These are phyloP conservation scores for Yarrowia sp. DNA, from an alignment of 805 yeast species.

Conservation along the genomic window DNA sequence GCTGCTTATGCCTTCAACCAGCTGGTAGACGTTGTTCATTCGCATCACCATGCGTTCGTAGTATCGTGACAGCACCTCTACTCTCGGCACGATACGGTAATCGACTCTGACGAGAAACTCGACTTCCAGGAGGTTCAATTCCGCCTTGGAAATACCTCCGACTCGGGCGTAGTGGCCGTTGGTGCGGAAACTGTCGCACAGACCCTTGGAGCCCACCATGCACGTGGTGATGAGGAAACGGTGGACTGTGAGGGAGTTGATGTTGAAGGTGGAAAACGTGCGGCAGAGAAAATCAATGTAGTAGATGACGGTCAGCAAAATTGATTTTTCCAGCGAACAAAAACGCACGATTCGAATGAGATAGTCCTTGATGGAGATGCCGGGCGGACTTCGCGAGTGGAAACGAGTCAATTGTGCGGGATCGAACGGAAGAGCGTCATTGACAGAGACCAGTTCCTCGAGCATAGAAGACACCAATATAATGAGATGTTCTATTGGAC, in stretches of 20 bases:
- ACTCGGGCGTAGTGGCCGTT: slow-evolving; percentile 92
- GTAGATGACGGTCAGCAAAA: slow-evolving; percentile 76
- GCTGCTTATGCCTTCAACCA: slow-evolving; percentile 26
- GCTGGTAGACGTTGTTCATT: slow-evolving; percentile 30
- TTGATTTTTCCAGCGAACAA: slow-evolving; percentile 80
- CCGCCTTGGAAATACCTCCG: slow-evolving; percentile 84
- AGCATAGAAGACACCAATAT: slow-evolving; percentile 76
- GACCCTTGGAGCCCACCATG: slow-evolving; percentile 82
- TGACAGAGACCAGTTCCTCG: slow-evolving; percentile 64
- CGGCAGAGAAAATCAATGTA: slow-evolving; percentile 82
- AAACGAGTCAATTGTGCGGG: slow-evolving; percentile 65
- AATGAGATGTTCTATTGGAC: slow-evolving; percentile 68
- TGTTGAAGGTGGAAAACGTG: slow-evolving; percentile 72
- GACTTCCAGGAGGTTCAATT: slow-evolving; percentile 79
- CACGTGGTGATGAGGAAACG: slow-evolving; percentile 87
- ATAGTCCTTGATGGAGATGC: slow-evolving; percentile 75
- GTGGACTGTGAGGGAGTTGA: slow-evolving; percentile 91
- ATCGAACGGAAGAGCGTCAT: slow-evolving; percentile 52
- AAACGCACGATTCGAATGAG: slow-evolving; percentile 73
- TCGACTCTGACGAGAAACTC: slow-evolving; percentile 79
- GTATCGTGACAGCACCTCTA: slow-evolving; percentile 36
- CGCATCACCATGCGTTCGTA: slow-evolving; percentile 38
- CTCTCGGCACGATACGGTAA: slow-evolving; percentile 66
- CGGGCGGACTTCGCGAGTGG: slow-evolving; percentile 91
- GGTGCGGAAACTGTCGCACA: slow-evolving; percentile 91